A percentile compares a stretch with the other conserved stretches of the same genome.
phyloP scores from a whole-genome alignment of 1,284 basidiomycete genomes.

The Cryptococcus sp. region DNA sequence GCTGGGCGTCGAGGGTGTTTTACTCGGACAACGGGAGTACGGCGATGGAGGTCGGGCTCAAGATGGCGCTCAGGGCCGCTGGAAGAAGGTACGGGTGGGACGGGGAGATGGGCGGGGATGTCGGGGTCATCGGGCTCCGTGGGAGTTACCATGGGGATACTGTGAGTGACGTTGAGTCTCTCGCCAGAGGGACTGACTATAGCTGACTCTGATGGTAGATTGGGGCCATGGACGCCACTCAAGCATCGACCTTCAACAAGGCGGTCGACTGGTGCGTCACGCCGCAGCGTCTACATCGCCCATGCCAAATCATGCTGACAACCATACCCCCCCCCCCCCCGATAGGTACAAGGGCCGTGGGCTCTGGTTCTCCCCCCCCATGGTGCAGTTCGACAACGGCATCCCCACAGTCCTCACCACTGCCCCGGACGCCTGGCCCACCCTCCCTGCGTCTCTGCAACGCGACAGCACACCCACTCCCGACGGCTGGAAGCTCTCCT shows the following conservation, averaged over 20 bases:
- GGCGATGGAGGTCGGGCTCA: slow-evolving; percentile 92
- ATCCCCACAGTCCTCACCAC: slow-evolving; percentile 59
- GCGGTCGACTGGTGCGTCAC: slow-evolving; percentile 71
- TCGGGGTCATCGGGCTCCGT: slow-evolving; percentile 81
- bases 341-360: slow-evolving; percentile 73
- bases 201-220: slow-evolving; percentile 52
- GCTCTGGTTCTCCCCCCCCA: slow-evolving; percentile 88
- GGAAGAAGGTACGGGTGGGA: slow-evolving; percentile 54
- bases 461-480: slow-evolving; percentile 24
- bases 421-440: slow-evolving; percentile 41
- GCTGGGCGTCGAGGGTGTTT: slow-evolving; percentile 89
- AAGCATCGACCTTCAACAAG: slow-evolving; percentile 75
- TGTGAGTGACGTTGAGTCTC: slow-evolving; percentile 20
- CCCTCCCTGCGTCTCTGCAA: slow-evolving; percentile 21
- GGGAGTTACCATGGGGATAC: slow-evolving; percentile 98
- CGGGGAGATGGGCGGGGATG: slow-evolving; percentile 48
- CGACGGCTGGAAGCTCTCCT: slow-evolving; percentile 41
- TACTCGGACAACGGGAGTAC: slow-evolving; percentile 94
- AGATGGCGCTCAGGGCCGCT: slow-evolving; percentile 87
- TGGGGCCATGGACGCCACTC: slow-evolving; percentile 93
- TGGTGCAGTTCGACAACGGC: slow-evolving; percentile 65
- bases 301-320: background rate
- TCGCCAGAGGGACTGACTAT: background rate
- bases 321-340: background rate
- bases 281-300: background rate